Evolutionary conservation across 2,329 filamentous ascomycete genomes (phyloP).

Genomic region (Fusarium sororula): DNA sequence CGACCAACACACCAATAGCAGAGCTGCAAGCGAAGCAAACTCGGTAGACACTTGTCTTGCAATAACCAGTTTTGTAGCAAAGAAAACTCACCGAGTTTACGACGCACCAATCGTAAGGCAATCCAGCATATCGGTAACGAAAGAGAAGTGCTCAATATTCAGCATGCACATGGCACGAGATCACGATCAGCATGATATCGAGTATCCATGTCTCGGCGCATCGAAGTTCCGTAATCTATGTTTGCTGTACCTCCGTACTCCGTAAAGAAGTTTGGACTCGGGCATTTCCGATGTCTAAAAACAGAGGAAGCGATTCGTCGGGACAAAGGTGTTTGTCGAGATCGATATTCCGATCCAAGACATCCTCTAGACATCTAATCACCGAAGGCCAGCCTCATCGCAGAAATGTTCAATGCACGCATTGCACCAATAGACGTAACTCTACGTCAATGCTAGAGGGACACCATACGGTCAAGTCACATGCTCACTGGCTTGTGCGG

Average conservation of each 20-base stretch:
- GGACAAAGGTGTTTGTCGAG: not conserved
- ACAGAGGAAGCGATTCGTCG: not conserved
- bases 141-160: constrained; percentile 11
- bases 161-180: constrained; percentile 1
- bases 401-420: not conserved
- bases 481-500: constrained; percentile 40
- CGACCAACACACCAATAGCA: constrained; percentile 29
- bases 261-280: not conserved
- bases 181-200: constrained; percentile 1
- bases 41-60: constrained; percentile 14
- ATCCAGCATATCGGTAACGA: constrained; percentile 13
- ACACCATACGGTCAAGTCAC: constrained; percentile 32
- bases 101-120: constrained; percentile 1
- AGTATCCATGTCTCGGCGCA: not conserved
- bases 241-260: not conserved
- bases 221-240: not conserved
- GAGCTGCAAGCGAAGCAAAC: constrained; percentile 2
- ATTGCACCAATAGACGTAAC: constrained; percentile 20
- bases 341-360: not conserved
- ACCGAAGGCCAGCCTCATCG: not conserved
- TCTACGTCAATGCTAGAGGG: constrained; percentile 6
- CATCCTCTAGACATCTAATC: not conserved
- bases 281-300: not conserved
- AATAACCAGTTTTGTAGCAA: not conserved
- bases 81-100: not conserved